Conservation (phyloP, 1,284 basidiomycete genomes). For the Fomitiporia mediterranea region DNA sequence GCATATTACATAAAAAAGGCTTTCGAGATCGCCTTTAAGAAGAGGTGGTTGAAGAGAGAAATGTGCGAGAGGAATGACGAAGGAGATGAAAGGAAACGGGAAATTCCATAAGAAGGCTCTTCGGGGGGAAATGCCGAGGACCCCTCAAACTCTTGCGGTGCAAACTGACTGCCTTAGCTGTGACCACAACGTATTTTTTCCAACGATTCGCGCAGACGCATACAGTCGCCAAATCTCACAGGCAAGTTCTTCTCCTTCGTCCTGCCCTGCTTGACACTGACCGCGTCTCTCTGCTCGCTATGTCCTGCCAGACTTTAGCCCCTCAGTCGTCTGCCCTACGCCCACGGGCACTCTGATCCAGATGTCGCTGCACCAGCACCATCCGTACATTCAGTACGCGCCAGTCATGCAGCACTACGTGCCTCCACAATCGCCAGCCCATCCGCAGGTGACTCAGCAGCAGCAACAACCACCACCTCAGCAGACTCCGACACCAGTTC, state of each 20-base stretch:
- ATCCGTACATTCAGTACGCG: slow-evolving; percentile 6
- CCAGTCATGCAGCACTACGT: slow-evolving; percentile 14
- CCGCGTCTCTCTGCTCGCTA: not conserved
- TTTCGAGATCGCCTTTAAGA: not conserved
- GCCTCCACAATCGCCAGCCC: slow-evolving; percentile 8
- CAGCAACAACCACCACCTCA: slow-evolving; percentile 5
- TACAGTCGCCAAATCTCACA: slow-evolving; percentile 9
- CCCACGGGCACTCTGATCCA: not conserved
- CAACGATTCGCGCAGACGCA: slow-evolving; percentile 6
- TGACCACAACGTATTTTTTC: slow-evolving; percentile 2
- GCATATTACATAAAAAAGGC: too few relatives aligned
- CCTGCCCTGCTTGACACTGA: not conserved
- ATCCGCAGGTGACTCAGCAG: slow-evolving; percentile 9
- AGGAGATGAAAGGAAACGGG: too few relatives aligned
- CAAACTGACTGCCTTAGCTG: not conserved
- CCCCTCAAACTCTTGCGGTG: slow-evolving; percentile 9
- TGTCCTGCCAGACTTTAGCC: not conserved
- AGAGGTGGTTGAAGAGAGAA: not conserved
- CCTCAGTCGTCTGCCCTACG: not conserved
- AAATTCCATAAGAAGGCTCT: slow-evolving; percentile 5
- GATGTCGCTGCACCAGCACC: slow-evolving; percentile 9
- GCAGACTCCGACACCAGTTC: not conserved
- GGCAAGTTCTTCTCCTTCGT: not conserved
- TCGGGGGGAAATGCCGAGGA: slow-evolving; percentile 9
- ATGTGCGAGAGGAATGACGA: too few relatives aligned